Evolutionary conservation across 495 filamentous ascomycete genomes (phyloP), one percentile per base, ranked within the genome.

Genomic region (Neurospora sp.): DNA sequence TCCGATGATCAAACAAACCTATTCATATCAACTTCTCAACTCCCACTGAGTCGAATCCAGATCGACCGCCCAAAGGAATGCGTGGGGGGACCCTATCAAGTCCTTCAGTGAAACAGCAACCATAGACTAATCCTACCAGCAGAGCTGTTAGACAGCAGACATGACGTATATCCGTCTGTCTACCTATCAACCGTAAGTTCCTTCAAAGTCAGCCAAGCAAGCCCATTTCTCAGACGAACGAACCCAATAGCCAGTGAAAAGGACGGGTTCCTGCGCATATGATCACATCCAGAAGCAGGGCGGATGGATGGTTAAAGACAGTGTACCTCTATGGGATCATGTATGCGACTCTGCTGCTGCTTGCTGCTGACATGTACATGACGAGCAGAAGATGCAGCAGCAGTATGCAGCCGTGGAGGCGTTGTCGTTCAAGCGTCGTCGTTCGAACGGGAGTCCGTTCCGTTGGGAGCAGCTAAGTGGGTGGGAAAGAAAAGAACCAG

Each of bases 211-310:
- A n/a, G n/a, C n/a, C n/a, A n/a, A n/a, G 27, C 22, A 31, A 61
- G 27, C 12, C 12, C 53, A 31, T 31, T 14, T 14, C 53, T 65
- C 53, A 65, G 12, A 59, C 4, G 20, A 31, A 65, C 14, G 53
- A 14, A 14, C 27, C 53, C 27, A 9, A 65, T 44, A 71, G 71
- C 75, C 72, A 79, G 74, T 78, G 69, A 73, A 39, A 68, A 70
- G 20, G 22, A 65, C 79, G 79, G 79, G 79, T 81, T 81, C 79
- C 79, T 81, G 79, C 78, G 75, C 78, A 74, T 71, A 69, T 80
- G 76, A 75, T 69, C 68, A 70, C 44, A 65, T 31, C 20, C 47
- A 53, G 20, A 53, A 68, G 27, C 42, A 59, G 16, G 71, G 59
- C 14, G 68, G 53, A 73, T 35, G 20, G 47, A 27, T 12, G 47